A percentile compares a stretch with the other conserved stretches of the same genome.
Conservation (phyloP, 495 filamentous ascomycete genomes). For the Podospora pseudoanserina region DNA sequence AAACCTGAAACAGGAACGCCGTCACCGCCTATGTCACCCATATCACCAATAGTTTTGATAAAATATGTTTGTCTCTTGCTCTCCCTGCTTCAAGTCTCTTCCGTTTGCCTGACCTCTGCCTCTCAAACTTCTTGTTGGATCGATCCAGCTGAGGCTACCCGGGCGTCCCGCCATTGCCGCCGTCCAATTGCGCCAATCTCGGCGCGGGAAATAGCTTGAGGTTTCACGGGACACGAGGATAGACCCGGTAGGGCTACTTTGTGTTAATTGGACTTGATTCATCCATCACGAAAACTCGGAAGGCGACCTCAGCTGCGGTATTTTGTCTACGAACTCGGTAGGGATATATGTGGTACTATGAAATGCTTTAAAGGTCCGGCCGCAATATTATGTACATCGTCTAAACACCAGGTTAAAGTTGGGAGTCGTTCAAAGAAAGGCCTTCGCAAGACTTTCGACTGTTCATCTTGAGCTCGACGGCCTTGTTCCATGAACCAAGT, state of each 20-base stretch:
- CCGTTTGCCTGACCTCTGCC: background rate
- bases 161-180: conserved; percentile 5
- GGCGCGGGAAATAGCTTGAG: background rate
- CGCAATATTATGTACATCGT: background rate
- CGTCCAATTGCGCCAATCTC: background rate
- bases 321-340: too few relatives aligned
- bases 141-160: conserved; percentile 4
- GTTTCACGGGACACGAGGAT: conserved; percentile 9
- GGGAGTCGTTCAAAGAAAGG: background rate
- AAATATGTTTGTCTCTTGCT: background rate
- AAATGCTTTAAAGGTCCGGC: background rate
- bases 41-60: background rate
- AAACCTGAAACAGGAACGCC: background rate
- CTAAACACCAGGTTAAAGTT: background rate
- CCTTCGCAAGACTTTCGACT: background rate
- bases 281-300: background rate
- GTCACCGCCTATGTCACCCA: conserved; percentile 1
- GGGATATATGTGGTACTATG: too few relatives aligned
- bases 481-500: background rate
- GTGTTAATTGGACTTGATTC: background rate
- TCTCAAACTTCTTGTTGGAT: background rate
- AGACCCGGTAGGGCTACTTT: background rate
- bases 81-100: background rate
- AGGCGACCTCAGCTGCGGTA: too few relatives aligned
- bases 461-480: too few relatives aligned